Base-by-base conservation (phyloP, 2,329 filamentous ascomycete genomes). In the Aspergillus sp. region DNA sequence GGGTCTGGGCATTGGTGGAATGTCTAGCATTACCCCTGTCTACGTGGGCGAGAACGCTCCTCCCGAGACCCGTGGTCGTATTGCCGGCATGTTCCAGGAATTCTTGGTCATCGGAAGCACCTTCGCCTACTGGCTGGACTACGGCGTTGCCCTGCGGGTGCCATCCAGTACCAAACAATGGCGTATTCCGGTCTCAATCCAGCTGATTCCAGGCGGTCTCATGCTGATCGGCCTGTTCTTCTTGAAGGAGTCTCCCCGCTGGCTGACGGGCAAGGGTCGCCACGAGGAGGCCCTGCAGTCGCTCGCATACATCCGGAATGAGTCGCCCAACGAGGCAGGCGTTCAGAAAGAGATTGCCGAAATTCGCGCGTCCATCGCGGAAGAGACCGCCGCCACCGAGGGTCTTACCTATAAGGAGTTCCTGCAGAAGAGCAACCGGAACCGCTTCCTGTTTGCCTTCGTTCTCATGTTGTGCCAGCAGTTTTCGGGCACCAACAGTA, bases 91-190 rank as follows among this genome's bases (percentile, higher is more conserved):
- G 4, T 76, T 76, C 64, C 73, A 75, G 60, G 72, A 74, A 54
- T 75, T 76, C 57, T 63, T 75, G 16, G 73, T 75, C 16, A 74
- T 75, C 22, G 72, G 73, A 54, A 82, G 81, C 22, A 82, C 80
- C 54, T 69, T 83, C 18, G 77, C 78, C 39, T 83, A 83, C 72
- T 84, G 82, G 71, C 76, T 84, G 56, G 81, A 83, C 67, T 84
- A 82, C 62, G 81, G 81, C 39, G 81, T 83, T 50, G 69, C 75
- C 20, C 70, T 78, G 26, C 75, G 78, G 52, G 77, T 83, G 55
- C 74, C 68, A 11, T 69, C 75, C 4, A 75, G 76, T 42, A 77
- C 80, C 2, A 76, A 74, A n/a, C 82, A 84, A 69, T 85, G 82
- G 82, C 77, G 81, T 7, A 73, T 83, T 4, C 82, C 82, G 0